Base-by-base conservation (phyloP, 1,139 yeast species). In the Suhomyces atakaporum region DNA sequence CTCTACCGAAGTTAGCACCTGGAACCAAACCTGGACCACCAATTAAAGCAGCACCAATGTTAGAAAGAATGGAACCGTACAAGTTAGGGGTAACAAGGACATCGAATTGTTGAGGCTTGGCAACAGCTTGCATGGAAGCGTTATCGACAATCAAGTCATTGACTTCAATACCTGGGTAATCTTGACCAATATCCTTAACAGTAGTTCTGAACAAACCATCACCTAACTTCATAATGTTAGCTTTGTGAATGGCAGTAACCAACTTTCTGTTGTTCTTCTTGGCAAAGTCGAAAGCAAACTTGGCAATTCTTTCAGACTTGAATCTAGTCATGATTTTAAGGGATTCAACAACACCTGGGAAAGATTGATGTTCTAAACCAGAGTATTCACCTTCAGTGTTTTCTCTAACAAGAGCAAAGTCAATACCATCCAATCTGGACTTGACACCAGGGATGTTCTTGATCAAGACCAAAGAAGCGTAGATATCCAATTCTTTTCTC, bases 21-120 rank as follows among this genome's bases (percentile, higher is more conserved):
- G 98, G 97, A 40, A 92, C 96, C 57, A 92, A 77, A 69, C 97
- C 97, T 61, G 97, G 97, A 56, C 97, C 97, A 68, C 98, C 98
- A 51, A 92, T 85, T 56, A 92, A 78, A 49, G 96, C 98, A 51
- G 98, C 96, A 73, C 97, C 97, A 60, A 92, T 89, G 79, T 92
- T 92, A 52, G 97, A 89, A 61, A 92, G 74, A 62, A 92, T 92
- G 60, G 96, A 84, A 73, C 98, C 98, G 77, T 92, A 92, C 73
- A 92, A 79, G 78, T 92, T 90, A 53, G 98, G 98, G 53, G 97
- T 89, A 49, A 92, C 97, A 69, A 92, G 78, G 41, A 92, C 97
- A 63, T 92, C 97, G 59, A 90, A 92, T 73, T 92, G 97, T 69
- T 90, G 96, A 53, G 97, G 97, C 69, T 84, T 79, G 43, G 97